Conservation (phyloP, 805 yeast genomes). For the Saccharomyces paradoxus region DNA sequence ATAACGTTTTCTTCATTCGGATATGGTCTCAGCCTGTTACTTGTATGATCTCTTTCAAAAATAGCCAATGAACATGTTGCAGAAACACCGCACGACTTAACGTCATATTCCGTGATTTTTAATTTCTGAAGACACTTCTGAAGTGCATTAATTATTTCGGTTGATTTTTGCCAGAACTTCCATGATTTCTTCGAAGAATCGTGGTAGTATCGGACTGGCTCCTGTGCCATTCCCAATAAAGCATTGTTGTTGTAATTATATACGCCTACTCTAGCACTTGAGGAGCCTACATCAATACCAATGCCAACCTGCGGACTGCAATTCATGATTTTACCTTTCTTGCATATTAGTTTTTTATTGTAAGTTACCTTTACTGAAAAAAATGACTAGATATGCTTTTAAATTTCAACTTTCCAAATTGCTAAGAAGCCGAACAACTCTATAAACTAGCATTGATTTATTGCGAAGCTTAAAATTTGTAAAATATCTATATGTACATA, state of each 20-base stretch:
- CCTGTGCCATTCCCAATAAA: constrained; percentile 6
- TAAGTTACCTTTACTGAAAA: background rate
- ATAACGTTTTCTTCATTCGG: constrained; percentile 34
- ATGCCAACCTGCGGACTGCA: constrained; percentile 12
- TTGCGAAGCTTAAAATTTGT: background rate
- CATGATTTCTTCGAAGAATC: constrained; percentile 16
- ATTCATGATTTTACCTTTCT: background rate
- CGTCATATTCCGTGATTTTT: background rate
- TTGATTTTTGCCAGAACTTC: constrained; percentile 36
- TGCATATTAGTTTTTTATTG: background rate
- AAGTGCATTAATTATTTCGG: constrained; percentile 32
- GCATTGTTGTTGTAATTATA: constrained; percentile 13
- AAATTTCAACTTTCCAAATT: background rate
- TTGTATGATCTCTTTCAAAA: constrained; percentile 30
- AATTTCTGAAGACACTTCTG: constrained; percentile 17
- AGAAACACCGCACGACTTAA: constrained; percentile 34
- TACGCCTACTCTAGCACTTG: constrained; percentile 38
- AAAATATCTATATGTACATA: background rate
- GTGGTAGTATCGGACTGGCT: constrained; percentile 21
- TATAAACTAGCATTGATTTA: background rate
- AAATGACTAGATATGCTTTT: background rate
- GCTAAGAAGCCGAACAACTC: background rate
- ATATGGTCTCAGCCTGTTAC: constrained; percentile 12
- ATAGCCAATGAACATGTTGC: constrained; percentile 59
- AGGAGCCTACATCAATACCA: constrained; percentile 48